A percentile compares a stretch with the other conserved stretches of the same genome.
These are phyloP conservation scores for Clathrospora elynae DNA, from an alignment of 2,329 filamentous ascomycete species.

Conservation along the genomic window DNA sequence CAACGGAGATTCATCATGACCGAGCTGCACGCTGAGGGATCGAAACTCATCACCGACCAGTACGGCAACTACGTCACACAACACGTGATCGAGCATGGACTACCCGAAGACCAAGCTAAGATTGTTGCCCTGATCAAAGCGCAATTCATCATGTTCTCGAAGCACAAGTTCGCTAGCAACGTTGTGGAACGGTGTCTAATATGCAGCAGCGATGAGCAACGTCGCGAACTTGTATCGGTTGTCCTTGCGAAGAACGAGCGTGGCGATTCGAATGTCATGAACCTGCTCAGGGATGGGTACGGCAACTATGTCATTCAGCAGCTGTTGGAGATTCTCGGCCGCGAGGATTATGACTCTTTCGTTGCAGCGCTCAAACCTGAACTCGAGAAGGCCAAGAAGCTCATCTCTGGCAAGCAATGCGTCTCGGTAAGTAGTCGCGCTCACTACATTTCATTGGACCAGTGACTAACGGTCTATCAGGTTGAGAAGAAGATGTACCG, in stretches of 20 bases:
- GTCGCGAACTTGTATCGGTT: slow-evolving; percentile 65
- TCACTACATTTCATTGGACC: not conserved
- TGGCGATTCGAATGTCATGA: slow-evolving; percentile 71
- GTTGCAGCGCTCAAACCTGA: slow-evolving; percentile 52
- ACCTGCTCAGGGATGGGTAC: slow-evolving; percentile 86
- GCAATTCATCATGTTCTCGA: slow-evolving; percentile 76
- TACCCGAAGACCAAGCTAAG: slow-evolving; percentile 70
- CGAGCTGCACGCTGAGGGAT: slow-evolving; percentile 76
- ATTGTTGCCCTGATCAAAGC: slow-evolving; percentile 76
- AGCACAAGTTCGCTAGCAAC: slow-evolving; percentile 96
- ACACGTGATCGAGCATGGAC: slow-evolving; percentile 82
- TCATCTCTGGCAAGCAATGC: slow-evolving; percentile 52
- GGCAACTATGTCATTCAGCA: slow-evolving; percentile 98
- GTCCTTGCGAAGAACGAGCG: slow-evolving; percentile 60
- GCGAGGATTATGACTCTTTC: slow-evolving; percentile 51
- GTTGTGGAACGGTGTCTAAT: slow-evolving; percentile 93
- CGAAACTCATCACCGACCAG: slow-evolving; percentile 78
- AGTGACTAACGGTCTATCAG: slow-evolving; percentile 21
- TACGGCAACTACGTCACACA: slow-evolving; percentile 98
- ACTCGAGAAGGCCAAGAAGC: slow-evolving; percentile 51
- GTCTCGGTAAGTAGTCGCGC: slow-evolving; percentile 37
- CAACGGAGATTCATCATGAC: slow-evolving; percentile 74
- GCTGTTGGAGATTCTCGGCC: slow-evolving; percentile 62
- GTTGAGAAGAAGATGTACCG: slow-evolving; percentile 58
- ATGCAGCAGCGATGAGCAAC: slow-evolving; percentile 70